Evolutionary conservation across 805 yeast genomes (phyloP).

Genomic region (Deakozyma indianensis): DNA sequence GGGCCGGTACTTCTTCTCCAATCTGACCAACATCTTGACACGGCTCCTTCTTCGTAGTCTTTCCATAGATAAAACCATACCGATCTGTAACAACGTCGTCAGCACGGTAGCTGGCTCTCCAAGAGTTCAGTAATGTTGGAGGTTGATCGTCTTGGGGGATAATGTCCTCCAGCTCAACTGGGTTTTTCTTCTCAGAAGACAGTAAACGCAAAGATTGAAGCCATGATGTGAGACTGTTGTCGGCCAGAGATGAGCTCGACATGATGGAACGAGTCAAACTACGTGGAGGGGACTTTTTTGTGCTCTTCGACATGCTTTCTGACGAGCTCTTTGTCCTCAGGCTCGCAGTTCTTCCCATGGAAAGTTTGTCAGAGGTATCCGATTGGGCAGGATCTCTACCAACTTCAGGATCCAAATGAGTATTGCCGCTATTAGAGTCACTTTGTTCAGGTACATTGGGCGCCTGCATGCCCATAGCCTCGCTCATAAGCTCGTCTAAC

Average conservation of each 20-base stretch:
- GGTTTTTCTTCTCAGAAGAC: slow-evolving; percentile 14
- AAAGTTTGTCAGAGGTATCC: neutral
- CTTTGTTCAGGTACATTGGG: neutral
- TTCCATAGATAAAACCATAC: slow-evolving; percentile 34
- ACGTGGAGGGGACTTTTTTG: slow-evolving; percentile 2
- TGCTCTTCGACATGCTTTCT: neutral
- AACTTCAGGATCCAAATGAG: neutral
- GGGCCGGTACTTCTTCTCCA: neutral
- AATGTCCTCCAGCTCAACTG: slow-evolving; percentile 30
- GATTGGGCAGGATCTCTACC: neutral
- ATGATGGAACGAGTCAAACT: neutral
- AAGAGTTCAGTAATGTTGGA: slow-evolving; percentile 18
- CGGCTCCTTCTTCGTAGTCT: slow-evolving; percentile 9
- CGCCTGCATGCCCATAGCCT: slow-evolving; percentile 10
- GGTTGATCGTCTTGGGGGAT: slow-evolving; percentile 20
- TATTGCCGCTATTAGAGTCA: neutral
- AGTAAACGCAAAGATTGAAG: neutral
- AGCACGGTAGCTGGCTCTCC: slow-evolving; percentile 14
- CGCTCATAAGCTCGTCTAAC: slow-evolving; percentile 12
- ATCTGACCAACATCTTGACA: neutral
- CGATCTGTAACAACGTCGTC: slow-evolving; percentile 25
- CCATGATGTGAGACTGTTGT: neutral
- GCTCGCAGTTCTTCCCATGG: neutral
- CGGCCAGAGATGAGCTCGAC: neutral
- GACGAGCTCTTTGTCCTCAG: neutral